These are phyloP conservation scores for Fusarium nematophilum DNA, from an alignment of 2,329 filamentous ascomycete genomes.

Conservation along the genomic window DNA sequence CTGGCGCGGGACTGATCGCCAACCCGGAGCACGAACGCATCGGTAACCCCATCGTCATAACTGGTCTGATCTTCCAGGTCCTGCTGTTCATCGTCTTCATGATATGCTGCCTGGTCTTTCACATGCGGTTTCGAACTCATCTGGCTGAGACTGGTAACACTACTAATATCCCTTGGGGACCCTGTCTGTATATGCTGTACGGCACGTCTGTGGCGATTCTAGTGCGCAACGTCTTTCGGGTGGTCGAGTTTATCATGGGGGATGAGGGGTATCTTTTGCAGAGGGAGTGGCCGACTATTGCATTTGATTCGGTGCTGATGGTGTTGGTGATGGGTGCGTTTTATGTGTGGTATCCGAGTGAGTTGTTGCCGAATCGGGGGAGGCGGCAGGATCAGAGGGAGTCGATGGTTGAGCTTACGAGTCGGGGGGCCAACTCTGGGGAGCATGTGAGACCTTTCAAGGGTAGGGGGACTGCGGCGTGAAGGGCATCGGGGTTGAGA, in stretches of 20 bases:
- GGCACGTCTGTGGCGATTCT: constrained; percentile 9
- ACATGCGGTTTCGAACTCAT: constrained; percentile 5
- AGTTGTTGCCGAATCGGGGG: not conserved
- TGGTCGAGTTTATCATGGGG: constrained; percentile 25
- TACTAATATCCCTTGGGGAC: not conserved
- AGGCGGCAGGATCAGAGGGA: not conserved
- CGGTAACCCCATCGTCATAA: constrained; percentile 16
- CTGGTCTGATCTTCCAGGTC: constrained; percentile 1
- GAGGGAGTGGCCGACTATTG: constrained; percentile 32
- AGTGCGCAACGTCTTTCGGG: constrained; percentile 19
- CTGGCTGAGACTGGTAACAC: rapidly evolving
- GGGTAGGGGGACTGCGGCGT: too few species aligned
- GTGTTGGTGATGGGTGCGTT: constrained; percentile 21
- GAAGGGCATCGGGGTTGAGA: too few species aligned
- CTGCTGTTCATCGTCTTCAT: constrained; percentile 19
- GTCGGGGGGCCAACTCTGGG: not conserved
- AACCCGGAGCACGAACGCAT: not conserved
- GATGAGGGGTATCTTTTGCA: constrained; percentile 24
- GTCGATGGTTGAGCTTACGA: constrained; percentile 5
- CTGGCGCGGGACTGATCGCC: constrained; percentile 15
- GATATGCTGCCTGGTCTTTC: constrained; percentile 9
- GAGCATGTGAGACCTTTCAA: not conserved
- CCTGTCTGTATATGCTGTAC: constrained; percentile 24
- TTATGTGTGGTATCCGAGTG: constrained; percentile 16
- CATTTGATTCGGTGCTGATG: constrained; percentile 25